A percentile compares a stretch with the other conserved stretches of the same genome.
Conservation (phyloP, 371 early-diverging fungal species). For the Coemansia sp. region DNA sequence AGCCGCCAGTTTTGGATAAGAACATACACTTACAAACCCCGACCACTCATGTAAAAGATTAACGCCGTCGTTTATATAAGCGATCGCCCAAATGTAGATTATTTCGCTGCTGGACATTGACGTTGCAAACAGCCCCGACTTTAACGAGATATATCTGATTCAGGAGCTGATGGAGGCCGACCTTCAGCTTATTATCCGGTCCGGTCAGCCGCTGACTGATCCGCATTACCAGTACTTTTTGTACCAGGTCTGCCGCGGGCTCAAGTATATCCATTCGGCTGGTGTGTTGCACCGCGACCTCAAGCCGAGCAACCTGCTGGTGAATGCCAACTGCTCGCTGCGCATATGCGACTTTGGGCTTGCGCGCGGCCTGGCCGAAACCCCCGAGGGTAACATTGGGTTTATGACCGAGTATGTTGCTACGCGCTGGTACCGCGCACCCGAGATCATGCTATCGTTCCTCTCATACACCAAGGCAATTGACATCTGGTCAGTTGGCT, state of each 20-base stretch:
- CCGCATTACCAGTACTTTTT: conserved; percentile 98
- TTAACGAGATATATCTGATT: conserved; percentile 85
- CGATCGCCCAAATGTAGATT: conserved; percentile 58
- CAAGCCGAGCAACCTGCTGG: conserved; percentile 96
- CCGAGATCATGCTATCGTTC: conserved; percentile 96
- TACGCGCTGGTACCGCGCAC: conserved; percentile 98
- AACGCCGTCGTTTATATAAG: no score
- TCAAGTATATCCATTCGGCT: conserved; percentile 98
- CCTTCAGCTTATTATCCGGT: conserved; percentile 95
- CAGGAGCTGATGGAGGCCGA: conserved; percentile 99
- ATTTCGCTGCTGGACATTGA: conserved; percentile 87
- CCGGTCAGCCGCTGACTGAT: conserved; percentile 94
- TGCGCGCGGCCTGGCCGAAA: conserved; percentile 87
- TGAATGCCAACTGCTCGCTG: conserved; percentile 97
- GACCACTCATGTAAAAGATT: no score
- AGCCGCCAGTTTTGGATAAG: background rate
- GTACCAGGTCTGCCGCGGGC: conserved; percentile 94
- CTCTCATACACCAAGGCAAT: conserved; percentile 94
- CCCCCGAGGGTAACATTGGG: conserved; percentile 78
- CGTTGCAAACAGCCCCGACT: conserved; percentile 67
- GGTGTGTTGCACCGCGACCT: conserved; percentile 97
- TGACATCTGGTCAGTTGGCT: conserved; percentile 98
- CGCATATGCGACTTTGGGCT: conserved; percentile 95
- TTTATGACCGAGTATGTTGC: conserved; percentile 98
- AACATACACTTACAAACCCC: no score